A percentile compares a stretch with the other conserved stretches of the same genome.
Evolutionary conservation across 2,329 filamentous ascomycete species (phyloP).

Genomic region (Hypoxylon sp.): DNA sequence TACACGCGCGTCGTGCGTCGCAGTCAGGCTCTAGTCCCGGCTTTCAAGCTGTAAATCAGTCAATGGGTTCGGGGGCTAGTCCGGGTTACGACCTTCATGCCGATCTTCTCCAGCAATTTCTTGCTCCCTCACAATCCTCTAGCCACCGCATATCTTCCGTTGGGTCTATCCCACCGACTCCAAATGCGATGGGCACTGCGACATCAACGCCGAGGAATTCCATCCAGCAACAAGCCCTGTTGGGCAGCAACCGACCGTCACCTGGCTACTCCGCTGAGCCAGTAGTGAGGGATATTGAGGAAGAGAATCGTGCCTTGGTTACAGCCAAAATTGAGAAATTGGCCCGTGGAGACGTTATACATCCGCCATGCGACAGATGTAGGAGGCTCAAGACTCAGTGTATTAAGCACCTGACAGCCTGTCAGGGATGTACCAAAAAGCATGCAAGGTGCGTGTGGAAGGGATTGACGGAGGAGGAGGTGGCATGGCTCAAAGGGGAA

Average conservation of each 20-base stretch:
- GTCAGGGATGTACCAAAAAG: slow-evolving; percentile 89
- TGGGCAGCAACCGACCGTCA: slow-evolving; percentile 51
- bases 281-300: slow-evolving; percentile 52
- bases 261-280: slow-evolving; percentile 52
- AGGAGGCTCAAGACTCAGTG: slow-evolving; percentile 85
- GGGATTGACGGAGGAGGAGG: slow-evolving; percentile 81
- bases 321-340: slow-evolving; percentile 82
- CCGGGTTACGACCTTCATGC: slow-evolving; percentile 65
- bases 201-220: slow-evolving; percentile 52
- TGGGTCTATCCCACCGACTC: slow-evolving; percentile 53
- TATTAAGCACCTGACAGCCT: slow-evolving; percentile 87
- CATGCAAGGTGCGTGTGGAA: slow-evolving; percentile 92
- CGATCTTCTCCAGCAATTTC: slow-evolving; percentile 70
- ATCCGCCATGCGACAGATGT: slow-evolving; percentile 89
- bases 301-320: slow-evolving; percentile 70
- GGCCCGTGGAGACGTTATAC: slow-evolving; percentile 79
- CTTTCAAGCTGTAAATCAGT: slow-evolving; percentile 57
- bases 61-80: slow-evolving; percentile 52
- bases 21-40: slow-evolving; percentile 56
- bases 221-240: slow-evolving; percentile 49
- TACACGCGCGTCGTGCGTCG: slow-evolving; percentile 72
- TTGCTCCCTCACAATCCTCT: slow-evolving; percentile 50
- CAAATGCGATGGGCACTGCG: slow-evolving; percentile 50
- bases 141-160: slow-evolving; percentile 51
- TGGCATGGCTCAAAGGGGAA: slow-evolving; percentile 56